A percentile compares a stretch with the other conserved stretches of the same genome.
phyloP scores from a whole-genome alignment of 352 stramenopile genomes.

The Pythium sukuiense region DNA sequence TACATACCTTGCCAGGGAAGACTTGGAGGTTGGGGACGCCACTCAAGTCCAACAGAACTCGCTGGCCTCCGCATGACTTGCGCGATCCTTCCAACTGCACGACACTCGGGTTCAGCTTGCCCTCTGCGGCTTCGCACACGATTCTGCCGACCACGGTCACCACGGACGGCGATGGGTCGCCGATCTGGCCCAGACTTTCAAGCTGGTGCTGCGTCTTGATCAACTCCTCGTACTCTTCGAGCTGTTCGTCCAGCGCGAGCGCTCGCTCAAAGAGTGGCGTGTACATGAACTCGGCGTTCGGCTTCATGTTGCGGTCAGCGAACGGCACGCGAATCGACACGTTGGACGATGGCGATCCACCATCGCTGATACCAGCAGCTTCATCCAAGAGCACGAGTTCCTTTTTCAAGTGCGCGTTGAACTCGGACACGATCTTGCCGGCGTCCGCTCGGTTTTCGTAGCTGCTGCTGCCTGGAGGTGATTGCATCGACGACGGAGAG shows the following conservation, averaged over 20 bases:
- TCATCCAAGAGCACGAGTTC: conserved; percentile 36
- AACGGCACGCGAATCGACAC: conserved; percentile 42
- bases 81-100: conserved; percentile 81
- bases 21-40: conserved; percentile 70
- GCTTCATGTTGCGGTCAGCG: conserved; percentile 56
- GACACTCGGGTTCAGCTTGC: conserved; percentile 82
- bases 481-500: conserved; percentile 74
- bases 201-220: conserved; percentile 65
- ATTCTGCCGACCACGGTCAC: conserved; percentile 82
- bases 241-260: conserved; percentile 73
- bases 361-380: conserved; percentile 1
- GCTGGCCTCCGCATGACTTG: conserved; percentile 80
- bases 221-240: conserved; percentile 75
- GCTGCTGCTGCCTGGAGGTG: conserved; percentile 52
- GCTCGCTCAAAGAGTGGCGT: conserved; percentile 77
- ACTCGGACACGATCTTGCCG: conserved; percentile 76
- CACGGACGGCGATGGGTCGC: conserved; percentile 69
- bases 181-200: conserved; percentile 62
- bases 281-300: conserved; percentile 81
- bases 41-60: conserved; percentile 74
- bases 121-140: conserved; percentile 80
- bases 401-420: conserved; percentile 73
- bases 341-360: not conserved
- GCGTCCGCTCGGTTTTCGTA: conserved; percentile 81
- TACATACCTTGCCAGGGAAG: conserved; percentile 75